Base-by-base conservation (phyloP, 768 basidiomycete genomes). In the Naganishia randhawae region DNA sequence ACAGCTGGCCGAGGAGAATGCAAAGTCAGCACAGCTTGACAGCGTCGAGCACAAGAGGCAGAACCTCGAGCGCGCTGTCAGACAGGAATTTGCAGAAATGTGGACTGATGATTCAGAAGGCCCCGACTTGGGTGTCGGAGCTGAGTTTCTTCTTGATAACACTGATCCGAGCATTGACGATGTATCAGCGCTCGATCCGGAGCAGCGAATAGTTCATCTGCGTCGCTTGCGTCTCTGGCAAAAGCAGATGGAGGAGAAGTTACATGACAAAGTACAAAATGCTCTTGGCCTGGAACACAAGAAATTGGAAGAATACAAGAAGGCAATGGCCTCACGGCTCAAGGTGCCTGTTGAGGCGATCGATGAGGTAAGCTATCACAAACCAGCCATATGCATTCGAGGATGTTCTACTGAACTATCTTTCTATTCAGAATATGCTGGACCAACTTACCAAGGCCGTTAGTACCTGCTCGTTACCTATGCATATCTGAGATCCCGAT, bases 291-390 rank as follows among this genome's bases (percentile, higher is more conserved):
- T 88, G 33, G 89, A 88, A 73, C 88, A 89, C 19, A 91, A 92
- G 81, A 92, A 89, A 81, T 90, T 93, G 76, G 88, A 89, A 74
- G 88, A 92, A 79, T 95, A 91, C 82, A 88, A 90, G 81, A 93
- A 87, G 81, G 88, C 98, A 69, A 88, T 99, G 29, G 87, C 92
- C 16, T 82, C 93, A 48, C 94, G 91, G 78, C 90, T 91, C 3
- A 89, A 90, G 25, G 87, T 93, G 53, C 86, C 89, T 1, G 84
- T 90, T 51, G 92, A 95, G 74, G 87, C 88, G 78, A 89, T 98
- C 62, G 95, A 96, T 78, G 87, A 87, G 76, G 93, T 94, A 78
- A 84, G 88, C 85, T 16, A 32, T 31, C 64, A 13, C 50, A 14
- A 42, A n/a, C 48, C 62, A 63, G 72, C 66, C 64, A 64, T 57